Evolutionary conservation across 1,284 basidiomycete genomes (phyloP), one percentile per base, ranked within the genome.

Genomic region (Flammula alnicola): DNA sequence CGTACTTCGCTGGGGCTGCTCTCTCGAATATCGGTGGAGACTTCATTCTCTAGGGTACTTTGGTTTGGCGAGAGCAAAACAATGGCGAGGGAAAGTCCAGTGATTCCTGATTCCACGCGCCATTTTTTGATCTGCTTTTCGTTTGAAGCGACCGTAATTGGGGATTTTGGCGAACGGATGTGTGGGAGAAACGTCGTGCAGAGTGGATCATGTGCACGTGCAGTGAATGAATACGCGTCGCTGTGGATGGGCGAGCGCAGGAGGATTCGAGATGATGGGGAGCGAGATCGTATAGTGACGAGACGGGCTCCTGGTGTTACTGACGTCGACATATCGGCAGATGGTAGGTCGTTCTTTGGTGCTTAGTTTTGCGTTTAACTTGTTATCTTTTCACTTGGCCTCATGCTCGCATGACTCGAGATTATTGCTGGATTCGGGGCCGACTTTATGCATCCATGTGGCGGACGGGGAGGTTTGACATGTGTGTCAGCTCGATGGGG

Each of bases 101-200:
- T 23, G 11, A 57, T 47, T 17, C 46, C 45, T 2, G 59, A 58
- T 16, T 51, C 47, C 5, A 31, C 47, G 12, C 53, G 47, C 59
- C 59, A 60, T 4, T 12, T 31, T 33, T 44, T 36, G 19, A 55
- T 45, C 27, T 57, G 49, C 22, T 45, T 51, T 10, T 37, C 23
- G 41, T 56, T 60, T 17, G 56, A 52, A 8, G 54, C 48, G 25
- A 53, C 33, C 7, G 59, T 60, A 43, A 55, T 51, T 17, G 44
- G 49, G 4, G 37, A 41, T 38, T 53, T 47, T 0, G 52, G 52
- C 4, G 27, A 31, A 12, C 41, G 38, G 22, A 60, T 48, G 35
- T 33, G 31, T 5, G 56, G 54, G 17, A 60, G 45, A 22, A 53
- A 55, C 22, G 14, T 16, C 10, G 49, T 55, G 44, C 54, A 56